phyloP scores from a whole-genome alignment of 495 filamentous ascomycete genomes.

The Penicillium subrubescens region DNA sequence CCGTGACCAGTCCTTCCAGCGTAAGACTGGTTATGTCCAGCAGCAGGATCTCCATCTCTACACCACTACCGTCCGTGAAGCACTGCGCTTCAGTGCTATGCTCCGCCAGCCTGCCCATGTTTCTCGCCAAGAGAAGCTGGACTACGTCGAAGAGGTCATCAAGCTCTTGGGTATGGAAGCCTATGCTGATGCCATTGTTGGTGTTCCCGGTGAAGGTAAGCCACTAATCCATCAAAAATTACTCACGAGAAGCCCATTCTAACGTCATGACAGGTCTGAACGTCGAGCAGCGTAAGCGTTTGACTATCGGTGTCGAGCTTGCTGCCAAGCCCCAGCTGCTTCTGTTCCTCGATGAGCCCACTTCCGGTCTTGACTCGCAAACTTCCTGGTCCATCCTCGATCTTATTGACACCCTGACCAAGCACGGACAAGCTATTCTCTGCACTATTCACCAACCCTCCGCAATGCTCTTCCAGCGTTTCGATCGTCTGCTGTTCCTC shows the following conservation, averaged over 20 bases:
- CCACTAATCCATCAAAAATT: background rate
- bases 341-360: constrained; percentile 90
- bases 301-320: constrained; percentile 85
- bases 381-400: constrained; percentile 89
- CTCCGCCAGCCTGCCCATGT: constrained; percentile 77
- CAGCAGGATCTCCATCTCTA: constrained; percentile 89
- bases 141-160: constrained; percentile 89
- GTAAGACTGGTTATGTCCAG: constrained; percentile 93
- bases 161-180: constrained; percentile 84
- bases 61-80: constrained; percentile 80
- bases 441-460: constrained; percentile 97
- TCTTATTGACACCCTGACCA: constrained; percentile 82
- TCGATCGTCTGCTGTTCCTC: constrained; percentile 87
- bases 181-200: constrained; percentile 84
- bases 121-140: constrained; percentile 76
- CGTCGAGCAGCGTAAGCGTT: constrained; percentile 80
- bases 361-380: constrained; percentile 84
- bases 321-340: constrained; percentile 82
- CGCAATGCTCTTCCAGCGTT: constrained; percentile 91
- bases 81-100: constrained; percentile 78
- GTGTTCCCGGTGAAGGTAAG: constrained; percentile 73
- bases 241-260: background rate
- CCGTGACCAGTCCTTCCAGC: constrained; percentile 76
- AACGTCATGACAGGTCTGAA: constrained; percentile 57
- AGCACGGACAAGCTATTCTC: constrained; percentile 87